Base-by-base conservation (phyloP, 305 asterid species). In the Fraxinus platypoda region DNA sequence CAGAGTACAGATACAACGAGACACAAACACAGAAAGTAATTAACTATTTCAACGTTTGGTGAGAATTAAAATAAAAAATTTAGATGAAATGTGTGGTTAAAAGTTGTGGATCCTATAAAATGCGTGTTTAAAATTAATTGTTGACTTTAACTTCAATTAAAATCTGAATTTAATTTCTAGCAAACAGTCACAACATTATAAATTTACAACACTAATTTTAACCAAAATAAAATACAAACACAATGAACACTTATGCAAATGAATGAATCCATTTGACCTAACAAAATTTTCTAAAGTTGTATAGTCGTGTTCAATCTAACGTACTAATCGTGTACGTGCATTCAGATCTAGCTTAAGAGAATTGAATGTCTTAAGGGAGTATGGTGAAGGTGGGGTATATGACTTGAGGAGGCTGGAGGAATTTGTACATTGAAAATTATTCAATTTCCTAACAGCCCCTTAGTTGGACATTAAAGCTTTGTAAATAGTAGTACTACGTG, bases 381-480 rank as follows among this genome's bases (percentile, higher is more conserved):
- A 70, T 72, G 82, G 86, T 81, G 80, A 81, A 77, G 33, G 82
- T 82, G 86, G 88, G 86, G 80, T 26, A 37, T 46, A 23, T 26
- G n/a, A 70, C 71, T 81, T 77, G 49, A 38, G 3, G 43, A 62
- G 2, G 25, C 19, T n/a, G 26, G 66, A 74, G 15, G 31, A 80
- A 31, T 35, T 34, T 35, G 81, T 75, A 75, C 82, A 71, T 31
- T 31, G 75, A 75, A 76, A 52, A 19, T 30, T 78, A 79, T 78
- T 85, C 49, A 49, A 84, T 84, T 76, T 83, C 74, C 80, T 76
- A 72, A 81, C 85, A 49, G 78, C 57, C 70, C 76, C 80, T 70
- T 46, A 71, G 82, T 79, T 15, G 82, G 80, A 17, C 68, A 54
- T 72, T 46, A 57, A 68, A 82, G 28, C 62, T 26, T 41, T 41